Base-by-base conservation (phyloP, 1,284 basidiomycete genomes). In the Leucocoprinus gongylophorus region DNA sequence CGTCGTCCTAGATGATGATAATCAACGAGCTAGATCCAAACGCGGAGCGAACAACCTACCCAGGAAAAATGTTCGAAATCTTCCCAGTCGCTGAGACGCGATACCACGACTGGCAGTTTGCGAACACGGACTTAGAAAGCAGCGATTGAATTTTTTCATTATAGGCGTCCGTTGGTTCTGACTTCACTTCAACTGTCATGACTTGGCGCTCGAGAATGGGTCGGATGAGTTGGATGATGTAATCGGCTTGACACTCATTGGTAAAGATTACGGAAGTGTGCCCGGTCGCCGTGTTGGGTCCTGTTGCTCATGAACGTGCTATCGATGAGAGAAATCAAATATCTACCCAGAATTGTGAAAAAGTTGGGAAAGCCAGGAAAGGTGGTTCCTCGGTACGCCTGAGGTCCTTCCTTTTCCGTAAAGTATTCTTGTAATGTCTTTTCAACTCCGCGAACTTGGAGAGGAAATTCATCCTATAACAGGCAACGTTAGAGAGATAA, bases 221-320 rank as follows among this genome's bases (percentile, higher is more conserved):
- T 23, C 62, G 63, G 42, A 76, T 64, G 29, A 75, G 58, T 47
- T 72, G 58, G 2, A 73, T 53, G 18, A 67, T 66, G 57, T 75
- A 71, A 49, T 71, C 55, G 45, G 67, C 59, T 68, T 73, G 55
- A 32, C 28, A 40, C 54, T 77, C 76, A 46, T 71, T 69, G 2
- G 68, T 66, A 49, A 69, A 74, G 26, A 78, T 61, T 12, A 73
- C 71, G 3, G 76, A 78, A 0, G 71, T 71, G 54, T 75, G 71
- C 0, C 76, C 75, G 1, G 76, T 73, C 2, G 61, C 58, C 0
- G 70, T 73, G 55, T 78, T 78, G 0, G 76, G 75, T 10, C 76
- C 76, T 77, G 54, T 39, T 33, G 40, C 10, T 30, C 30, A 17
- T n/a, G 2, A 17, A 30, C 12, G 29, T 5, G 6, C 29, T 6